A percentile compares a stretch with the other conserved stretches of the same genome.
Conservation (phyloP, 23 red algal genomes). For the Agarophyton chilense region DNA sequence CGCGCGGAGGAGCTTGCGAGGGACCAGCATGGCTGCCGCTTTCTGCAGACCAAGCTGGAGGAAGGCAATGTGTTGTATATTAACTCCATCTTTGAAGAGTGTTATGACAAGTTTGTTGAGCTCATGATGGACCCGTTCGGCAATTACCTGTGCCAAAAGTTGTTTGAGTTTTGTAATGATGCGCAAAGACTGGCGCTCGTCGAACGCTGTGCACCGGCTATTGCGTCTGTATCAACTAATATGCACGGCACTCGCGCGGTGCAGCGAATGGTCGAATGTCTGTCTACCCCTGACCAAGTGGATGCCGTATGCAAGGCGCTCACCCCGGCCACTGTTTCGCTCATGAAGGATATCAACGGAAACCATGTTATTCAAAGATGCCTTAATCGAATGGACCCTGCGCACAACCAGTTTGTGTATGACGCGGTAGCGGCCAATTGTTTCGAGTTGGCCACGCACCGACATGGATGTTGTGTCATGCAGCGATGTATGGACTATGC, state of each 20-base stretch:
- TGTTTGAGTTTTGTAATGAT: slow-evolving; percentile 95
- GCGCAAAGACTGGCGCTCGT: slow-evolving; percentile 86
- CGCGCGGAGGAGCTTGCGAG: slow-evolving; percentile 88
- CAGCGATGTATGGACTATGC: slow-evolving; percentile 98
- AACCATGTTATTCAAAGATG: slow-evolving; percentile 98
- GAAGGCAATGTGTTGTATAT: slow-evolving; percentile 74
- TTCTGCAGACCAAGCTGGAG: slow-evolving; percentile 87
- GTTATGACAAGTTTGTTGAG: slow-evolving; percentile 86
- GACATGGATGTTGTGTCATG: slow-evolving; percentile 98
- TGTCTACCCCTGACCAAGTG: slow-evolving; percentile 81
- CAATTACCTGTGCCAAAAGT: slow-evolving; percentile 98
- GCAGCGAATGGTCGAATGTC: slow-evolving; percentile 94
- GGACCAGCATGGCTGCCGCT: slow-evolving; percentile 97
- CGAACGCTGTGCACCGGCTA: slow-evolving; percentile 57
- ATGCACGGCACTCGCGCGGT: slow-evolving; percentile 98
- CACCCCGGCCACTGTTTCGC: slow-evolving; percentile 56
- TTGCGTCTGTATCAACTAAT: slow-evolving; percentile 83
- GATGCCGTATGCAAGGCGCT: slow-evolving; percentile 72
- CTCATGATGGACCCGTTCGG: slow-evolving; percentile 95
- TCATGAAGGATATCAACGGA: slow-evolving; percentile 98
- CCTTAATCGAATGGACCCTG: slow-evolving; percentile 82
- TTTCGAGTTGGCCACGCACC: slow-evolving; percentile 92
- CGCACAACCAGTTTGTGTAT: slow-evolving; percentile 90
- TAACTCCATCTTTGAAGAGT: slow-evolving; percentile 89
- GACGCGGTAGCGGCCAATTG: slow-evolving; percentile 84